phyloP scores from a whole-genome alignment of 129 eudicot species.

The Escallonia rubra region DNA sequence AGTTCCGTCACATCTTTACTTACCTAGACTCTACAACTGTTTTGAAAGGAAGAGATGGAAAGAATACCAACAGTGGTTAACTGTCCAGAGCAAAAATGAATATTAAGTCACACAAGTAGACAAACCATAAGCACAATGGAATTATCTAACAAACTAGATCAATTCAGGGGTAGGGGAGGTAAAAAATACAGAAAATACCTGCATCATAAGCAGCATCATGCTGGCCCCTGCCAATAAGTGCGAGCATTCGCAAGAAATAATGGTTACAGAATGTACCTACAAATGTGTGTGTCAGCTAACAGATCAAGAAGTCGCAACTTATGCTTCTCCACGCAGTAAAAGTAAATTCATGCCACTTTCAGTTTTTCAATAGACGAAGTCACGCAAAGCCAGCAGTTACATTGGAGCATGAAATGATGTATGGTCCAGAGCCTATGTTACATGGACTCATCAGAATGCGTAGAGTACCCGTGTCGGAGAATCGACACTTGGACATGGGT shows the following conservation, averaged over 20 bases:
- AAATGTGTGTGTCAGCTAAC: not conserved
- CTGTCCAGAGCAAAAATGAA: not conserved
- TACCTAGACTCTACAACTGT: no score
- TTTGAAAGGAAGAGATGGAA: not conserved
- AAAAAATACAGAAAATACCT: constrained; percentile 33
- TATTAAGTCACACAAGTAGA: no score
- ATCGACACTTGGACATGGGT: no score
- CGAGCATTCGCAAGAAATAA: constrained; percentile 81
- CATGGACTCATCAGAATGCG: no score
- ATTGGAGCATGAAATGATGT: not conserved
- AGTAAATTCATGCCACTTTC: not conserved
- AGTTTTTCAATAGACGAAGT: not conserved
- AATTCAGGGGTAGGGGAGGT: not conserved
- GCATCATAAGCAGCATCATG: constrained; percentile 70
- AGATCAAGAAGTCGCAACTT: not conserved
- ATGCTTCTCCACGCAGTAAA: not conserved
- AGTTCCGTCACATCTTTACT: no score
- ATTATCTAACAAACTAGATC: not conserved
- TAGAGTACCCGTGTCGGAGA: no score
- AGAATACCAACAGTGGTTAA: not conserved
- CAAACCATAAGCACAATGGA: not conserved
- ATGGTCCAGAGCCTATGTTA: no score
- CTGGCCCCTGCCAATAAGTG: constrained; percentile 69
- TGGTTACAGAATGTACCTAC: constrained; percentile 88
- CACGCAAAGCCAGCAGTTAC: not conserved